Evolutionary conservation across 129 eudicot species (phyloP), one percentile per base, ranked within the genome.

Genomic region (Oenanthe sinensis): DNA sequence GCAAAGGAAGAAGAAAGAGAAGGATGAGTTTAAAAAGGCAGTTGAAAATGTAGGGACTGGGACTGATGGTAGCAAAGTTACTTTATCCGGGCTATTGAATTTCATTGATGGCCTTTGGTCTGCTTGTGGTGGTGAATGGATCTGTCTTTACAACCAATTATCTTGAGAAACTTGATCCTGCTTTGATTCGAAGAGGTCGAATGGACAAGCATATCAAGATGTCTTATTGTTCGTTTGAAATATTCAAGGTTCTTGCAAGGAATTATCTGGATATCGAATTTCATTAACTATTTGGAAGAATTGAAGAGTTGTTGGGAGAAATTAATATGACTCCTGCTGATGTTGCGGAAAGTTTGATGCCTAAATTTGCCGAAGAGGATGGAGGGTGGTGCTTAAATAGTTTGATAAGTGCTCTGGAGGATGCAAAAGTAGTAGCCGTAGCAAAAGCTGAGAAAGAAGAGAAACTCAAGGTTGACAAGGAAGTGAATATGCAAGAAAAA

Each of bases 101-200:
- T 45, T 74, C 22, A 45, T 74, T 26, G 77, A 74, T 74, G 77
- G 77, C 11, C 77, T 74, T n/a, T 74, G 77, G 77, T 74, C 77
- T 13, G 77, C 77, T 46, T 74, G 77, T 74, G 77, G 58, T 26
- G 58, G 58, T 2, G 77, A 74, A 28, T 45, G 77, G 7, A 45
- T 74, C 37, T 24, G 77, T 74, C 6, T 45, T 74, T 5, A 74
- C 58, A 2, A 74, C 58, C 8, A 74, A 74, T 45, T 14, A 46
- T 44, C 4, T 73, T 16, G 77, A 73, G 4, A 73, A 73, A 12
- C 77, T 73, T 24, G 77, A 73, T 45, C 55, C 58, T 45, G 77
- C 77, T 11, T 39, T 73, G 54, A 47, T 73, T 5, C 77, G 58
- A 20, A 73, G 40, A 73, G 77, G 77, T 5, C 20, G 77, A 26